Base-by-base conservation (phyloP, 192 early-diverging fungal genomes). In the Pilaira anomala region DNA sequence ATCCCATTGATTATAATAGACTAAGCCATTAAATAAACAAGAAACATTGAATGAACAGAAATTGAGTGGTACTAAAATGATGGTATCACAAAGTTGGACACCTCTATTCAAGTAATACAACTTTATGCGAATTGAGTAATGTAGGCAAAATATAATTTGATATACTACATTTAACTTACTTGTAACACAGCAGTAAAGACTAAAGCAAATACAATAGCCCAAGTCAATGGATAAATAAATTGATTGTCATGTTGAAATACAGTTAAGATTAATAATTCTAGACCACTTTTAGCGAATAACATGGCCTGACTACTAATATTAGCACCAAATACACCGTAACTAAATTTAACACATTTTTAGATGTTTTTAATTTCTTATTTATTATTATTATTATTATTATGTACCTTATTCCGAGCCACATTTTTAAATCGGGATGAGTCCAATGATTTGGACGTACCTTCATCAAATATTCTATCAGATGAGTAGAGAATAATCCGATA, bases 81-180 rank as follows among this genome's bases (percentile, higher is more conserved):
- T 78, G 58, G 90, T 92, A 71, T 87, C 88, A 71, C 88, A 92
- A 24, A 90, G 54, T 39, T 82, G 78, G 28, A 92, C 74, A 1
- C 88, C 88, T 29, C 82, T 85, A 71, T 90, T 89, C 18, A 92
- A 79, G 53, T 88, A 92, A 75, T 89, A 89, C 41, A 92, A 77
- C 77, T 92, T 57, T 62, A 66, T 52, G 48, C 51, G 33, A 36
- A 36, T 9, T 36, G 6, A 36, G 33, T 51, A 42, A 9, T 44
- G 13, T 4, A n/a, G 5, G 29, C 12, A 9, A n/a, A 59, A 42
- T 25, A 13, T 3, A 26, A 40, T 22, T 16, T 21, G 4, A 60
- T 5, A 60, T 42, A 45, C 1, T n/a, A n/a, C n/a, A n/a, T n/a
- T n/a, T 42, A 4, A 21, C 36, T 58, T 81, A 85, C 83, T 80